Evolutionary conservation across 2,329 filamentous ascomycete genomes (phyloP).

Genomic region (Dendrostoma leiphaemia): DNA sequence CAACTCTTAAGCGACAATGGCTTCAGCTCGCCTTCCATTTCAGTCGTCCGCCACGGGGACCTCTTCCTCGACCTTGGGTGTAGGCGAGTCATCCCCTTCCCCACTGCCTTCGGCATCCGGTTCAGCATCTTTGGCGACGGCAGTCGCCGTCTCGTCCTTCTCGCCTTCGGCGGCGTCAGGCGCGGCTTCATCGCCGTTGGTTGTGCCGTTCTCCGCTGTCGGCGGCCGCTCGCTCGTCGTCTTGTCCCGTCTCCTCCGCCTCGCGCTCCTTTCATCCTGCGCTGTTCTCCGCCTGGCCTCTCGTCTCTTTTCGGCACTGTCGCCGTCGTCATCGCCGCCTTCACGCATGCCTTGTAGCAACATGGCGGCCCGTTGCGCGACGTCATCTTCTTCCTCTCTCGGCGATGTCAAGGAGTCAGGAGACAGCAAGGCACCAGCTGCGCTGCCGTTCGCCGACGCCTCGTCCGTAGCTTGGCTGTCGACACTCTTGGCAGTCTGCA

Average conservation of each 20-base stretch:
- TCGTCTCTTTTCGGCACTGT: conserved; percentile 50
- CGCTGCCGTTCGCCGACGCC: conserved; percentile 52
- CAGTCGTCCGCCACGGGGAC: background rate
- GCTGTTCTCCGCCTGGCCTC: conserved; percentile 67
- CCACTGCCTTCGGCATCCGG: background rate
- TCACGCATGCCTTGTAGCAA: conserved; percentile 80
- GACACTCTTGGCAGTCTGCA: conserved; percentile 29
- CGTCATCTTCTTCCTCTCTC: conserved; percentile 59
- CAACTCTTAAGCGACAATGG: no score
- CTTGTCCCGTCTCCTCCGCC: conserved; percentile 66
- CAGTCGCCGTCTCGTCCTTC: background rate
- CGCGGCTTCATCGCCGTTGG: conserved; percentile 22
- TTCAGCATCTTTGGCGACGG: background rate
- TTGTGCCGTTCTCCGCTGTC: conserved; percentile 43
- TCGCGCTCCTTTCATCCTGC: conserved; percentile 70
- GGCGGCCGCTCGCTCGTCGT: conserved; percentile 33
- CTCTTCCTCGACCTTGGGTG: conserved; percentile 7
- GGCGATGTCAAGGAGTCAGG: conserved; percentile 35
- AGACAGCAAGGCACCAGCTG: conserved; percentile 29
- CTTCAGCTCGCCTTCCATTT: no score
- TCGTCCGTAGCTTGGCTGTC: conserved; percentile 41
- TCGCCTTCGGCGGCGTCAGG: conserved; percentile 1
- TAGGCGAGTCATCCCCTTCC: conserved; percentile 8
- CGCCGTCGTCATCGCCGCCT: conserved; percentile 55
- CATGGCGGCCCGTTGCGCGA: conserved; percentile 80